Evolutionary conservation across 202 grass and related monocot species (phyloP).

Genomic region (Cymbopogon flexuosus): DNA sequence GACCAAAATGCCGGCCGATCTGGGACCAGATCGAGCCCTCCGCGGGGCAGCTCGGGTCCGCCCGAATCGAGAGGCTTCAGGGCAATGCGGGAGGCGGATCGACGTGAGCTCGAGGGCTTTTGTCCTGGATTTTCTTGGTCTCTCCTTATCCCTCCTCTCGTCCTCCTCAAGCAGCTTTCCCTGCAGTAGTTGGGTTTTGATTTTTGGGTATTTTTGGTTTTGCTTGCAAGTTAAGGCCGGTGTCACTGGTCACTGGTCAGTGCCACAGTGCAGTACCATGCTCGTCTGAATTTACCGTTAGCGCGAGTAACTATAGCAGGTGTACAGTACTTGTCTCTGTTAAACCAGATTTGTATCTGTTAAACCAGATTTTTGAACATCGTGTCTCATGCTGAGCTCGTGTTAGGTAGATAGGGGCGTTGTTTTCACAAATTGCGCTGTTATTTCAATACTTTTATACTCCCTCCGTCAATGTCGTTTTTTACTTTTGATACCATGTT

Average conservation of each 20-base stretch:
- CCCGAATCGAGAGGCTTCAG: slow-evolving; percentile 4
- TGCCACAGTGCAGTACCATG: neutral
- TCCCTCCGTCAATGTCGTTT: too few relatives aligned
- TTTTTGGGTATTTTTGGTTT: slow-evolving; percentile 40
- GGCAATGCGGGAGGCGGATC: slow-evolving; percentile 42
- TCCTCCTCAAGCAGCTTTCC: slow-evolving; percentile 20
- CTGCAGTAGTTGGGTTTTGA: slow-evolving; percentile 31
- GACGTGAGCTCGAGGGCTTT: slow-evolving; percentile 26
- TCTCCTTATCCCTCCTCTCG: neutral
- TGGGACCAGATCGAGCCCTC: slow-evolving; percentile 47
- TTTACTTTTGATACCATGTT: too few relatives aligned
- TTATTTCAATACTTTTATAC: neutral
- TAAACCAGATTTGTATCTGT: neutral
- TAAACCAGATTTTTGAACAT: neutral
- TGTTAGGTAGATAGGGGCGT: neutral
- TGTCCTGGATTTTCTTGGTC: slow-evolving; percentile 26
- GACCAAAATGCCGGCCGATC: slow-evolving; percentile 38
- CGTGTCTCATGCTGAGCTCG: neutral
- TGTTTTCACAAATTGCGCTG: neutral
- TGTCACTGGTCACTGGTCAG: slow-evolving; percentile 11
- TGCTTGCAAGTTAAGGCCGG: slow-evolving; percentile 41
- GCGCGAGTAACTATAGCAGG: neutral
- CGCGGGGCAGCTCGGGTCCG: slow-evolving; percentile 12
- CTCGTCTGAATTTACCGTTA: neutral
- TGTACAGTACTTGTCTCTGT: neutral